Evolutionary conservation across 257 asterid species (phyloP), one percentile per base, ranked within the genome.

Genomic region (Solanum piurae): DNA sequence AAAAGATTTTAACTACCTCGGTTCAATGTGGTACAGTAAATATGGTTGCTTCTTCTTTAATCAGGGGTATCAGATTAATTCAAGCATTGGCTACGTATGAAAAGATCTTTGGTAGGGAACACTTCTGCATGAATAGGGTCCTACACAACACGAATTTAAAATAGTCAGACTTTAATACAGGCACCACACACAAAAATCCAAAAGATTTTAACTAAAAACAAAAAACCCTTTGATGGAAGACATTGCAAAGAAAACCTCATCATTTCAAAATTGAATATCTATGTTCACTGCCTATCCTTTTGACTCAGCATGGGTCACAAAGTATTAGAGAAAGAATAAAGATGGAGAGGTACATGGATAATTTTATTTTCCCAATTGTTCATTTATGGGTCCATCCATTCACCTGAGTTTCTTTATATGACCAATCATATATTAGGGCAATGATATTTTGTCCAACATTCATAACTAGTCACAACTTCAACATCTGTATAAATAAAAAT

Each of bases 221-320:
- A 69, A 68, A 64, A 12, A 60, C 5, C 18, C 58, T 69, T 27
- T 52, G 40, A 38, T 49, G 49, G 68, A 66, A 23, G 64, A 52
- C 75, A 14, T 68, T 68, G 75, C 14, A 82, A 89, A 25, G 38
- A 86, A 87, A 38, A 52, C 87, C 87, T 58, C 85, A 88, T 89
- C 92, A 83, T 90, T 88, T 88, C 88, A 84, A 86, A 87, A 84
- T 74, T 89, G 87, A 86, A 88, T 87, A 60, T 87, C 88, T 90
- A 84, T 90, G 94, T 87, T 90, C 90, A 73, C 84, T 75, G 88
- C 74, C 69, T 46, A 55, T 90, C 91, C 90, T 91, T 92, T 92
- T 91, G 94, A 93, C 92, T 91, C 93, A 90, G 95, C 95, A 89
- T 88, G 93, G 93, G 94, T 64, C 91, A 90, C 90, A 29, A 7